These are phyloP conservation scores for Cladophialophora bantiana DNA, from an alignment of 2,329 filamentous ascomycete genomes.

Conservation along the genomic window DNA sequence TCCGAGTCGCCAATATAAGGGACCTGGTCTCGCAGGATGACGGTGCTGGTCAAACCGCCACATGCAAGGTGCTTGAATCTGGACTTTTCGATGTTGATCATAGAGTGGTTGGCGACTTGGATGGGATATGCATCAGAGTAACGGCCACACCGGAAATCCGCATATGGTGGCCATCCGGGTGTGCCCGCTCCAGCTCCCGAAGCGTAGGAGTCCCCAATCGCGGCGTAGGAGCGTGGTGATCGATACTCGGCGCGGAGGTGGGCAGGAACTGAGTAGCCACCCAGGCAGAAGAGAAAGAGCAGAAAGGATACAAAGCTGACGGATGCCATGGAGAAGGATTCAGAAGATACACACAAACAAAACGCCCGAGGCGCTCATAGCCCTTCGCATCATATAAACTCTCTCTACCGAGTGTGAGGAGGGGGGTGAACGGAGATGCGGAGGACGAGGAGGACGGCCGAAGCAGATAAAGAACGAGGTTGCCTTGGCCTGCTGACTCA, in stretches of 20 bases:
- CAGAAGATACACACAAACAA: not conserved
- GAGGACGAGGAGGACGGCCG: not conserved
- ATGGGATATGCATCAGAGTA: conserved; percentile 42
- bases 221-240: conserved; percentile 34
- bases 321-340: conserved; percentile 9
- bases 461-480: not conserved
- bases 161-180: conserved; percentile 26
- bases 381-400: conserved; percentile 1
- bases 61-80: conserved; percentile 42
- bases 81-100: conserved; percentile 24
- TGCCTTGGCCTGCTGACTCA: conserved; percentile 1
- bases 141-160: conserved; percentile 35
- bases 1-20: conserved; percentile 34
- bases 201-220: conserved; percentile 43
- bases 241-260: not conserved
- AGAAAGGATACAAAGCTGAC: not conserved
- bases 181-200: conserved; percentile 41
- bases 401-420: not conserved
- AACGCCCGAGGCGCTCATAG: not conserved
- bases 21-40: conserved; percentile 37
- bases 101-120: conserved; percentile 36
- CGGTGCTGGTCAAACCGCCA: conserved; percentile 36
- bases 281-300: conserved; percentile 6
- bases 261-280: not conserved
- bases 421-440: not conserved